Percentiles rank a stretch among this genome's conserved stretches.
Conservation (phyloP, 768 basidiomycete species). For the Mycena capillaripes region DNA sequence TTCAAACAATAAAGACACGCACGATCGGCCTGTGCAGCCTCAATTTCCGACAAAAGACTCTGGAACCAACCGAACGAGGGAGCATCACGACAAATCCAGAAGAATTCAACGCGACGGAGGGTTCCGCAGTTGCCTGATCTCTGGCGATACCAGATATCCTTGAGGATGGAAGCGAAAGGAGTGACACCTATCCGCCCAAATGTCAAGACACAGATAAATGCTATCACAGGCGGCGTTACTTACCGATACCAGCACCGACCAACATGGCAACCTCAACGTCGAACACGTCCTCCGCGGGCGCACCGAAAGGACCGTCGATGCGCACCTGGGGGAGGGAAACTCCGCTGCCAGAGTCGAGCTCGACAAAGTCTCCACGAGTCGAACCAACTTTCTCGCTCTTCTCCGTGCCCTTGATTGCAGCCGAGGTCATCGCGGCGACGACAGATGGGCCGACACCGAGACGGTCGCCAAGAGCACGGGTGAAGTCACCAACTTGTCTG, state of each 20-base stretch:
- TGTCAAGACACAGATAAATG: conserved; percentile 13
- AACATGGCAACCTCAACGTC: conserved; percentile 90
- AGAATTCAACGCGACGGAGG: conserved; percentile 92
- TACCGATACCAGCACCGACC: conserved; percentile 94
- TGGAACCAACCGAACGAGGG: conserved; percentile 99
- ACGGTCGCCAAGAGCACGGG: conserved; percentile 85
- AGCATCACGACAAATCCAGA: conserved; percentile 95
- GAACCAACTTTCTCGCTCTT: conserved; percentile 65
- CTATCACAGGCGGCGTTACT: conserved; percentile 38
- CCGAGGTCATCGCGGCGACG: conserved; percentile 83
- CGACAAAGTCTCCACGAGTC: conserved; percentile 84
- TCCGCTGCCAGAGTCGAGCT: conserved; percentile 69
- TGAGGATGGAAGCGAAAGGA: conserved; percentile 94
- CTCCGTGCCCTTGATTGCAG: conserved; percentile 83
- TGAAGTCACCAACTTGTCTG: conserved; percentile 94
- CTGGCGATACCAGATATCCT: conserved; percentile 96
- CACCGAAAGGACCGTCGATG: conserved; percentile 94
- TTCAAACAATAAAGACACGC: conserved; percentile 48
- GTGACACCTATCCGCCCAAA: conserved; percentile 76
- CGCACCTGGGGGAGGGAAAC: conserved; percentile 76
- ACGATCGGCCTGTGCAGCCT: conserved; percentile 92
- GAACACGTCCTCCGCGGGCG: conserved; percentile 94
- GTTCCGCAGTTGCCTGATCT: conserved; percentile 81
- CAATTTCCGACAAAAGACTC: conserved; percentile 87
- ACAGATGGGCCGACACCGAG: conserved; percentile 86